Evolutionary conservation across 495 filamentous ascomycete genomes (phyloP), one percentile per base, ranked within the genome.

Genomic region (Durotheca rogersii): DNA sequence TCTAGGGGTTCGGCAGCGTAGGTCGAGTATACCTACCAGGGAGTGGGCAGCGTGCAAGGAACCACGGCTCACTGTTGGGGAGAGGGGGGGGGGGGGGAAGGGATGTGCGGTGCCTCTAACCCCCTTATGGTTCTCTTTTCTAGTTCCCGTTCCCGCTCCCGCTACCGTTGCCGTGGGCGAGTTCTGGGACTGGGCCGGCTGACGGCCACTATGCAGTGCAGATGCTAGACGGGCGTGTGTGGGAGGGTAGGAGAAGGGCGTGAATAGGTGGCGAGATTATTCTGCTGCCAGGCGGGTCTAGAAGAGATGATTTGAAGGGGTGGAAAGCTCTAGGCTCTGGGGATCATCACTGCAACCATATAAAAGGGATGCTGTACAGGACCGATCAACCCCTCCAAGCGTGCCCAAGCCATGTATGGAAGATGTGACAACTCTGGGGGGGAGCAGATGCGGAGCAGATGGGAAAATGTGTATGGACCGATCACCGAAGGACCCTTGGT

Each of bases 381-480:
- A 49, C 31, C 49, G 49, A 50, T 31, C n/a, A 15, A 46, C 50
- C 56, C 56, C 56, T 54, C 50, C 50, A 54, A 47, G 43, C n/a
- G n/a, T n/a, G n/a, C n/a, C n/a, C n/a, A n/a, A n/a, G n/a, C n/a
- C n/a, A n/a, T n/a, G n/a, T n/a, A n/a, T n/a, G n/a, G n/a, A n/a
- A n/a, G n/a, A n/a, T n/a, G 19, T 34, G 20, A 54, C 56, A 50
- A 59, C 56, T 46, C 46, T 56, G 40, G 4, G 23, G 9, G 36
- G 15, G 56, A n/a, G n/a, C n/a, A n/a, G n/a, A n/a, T n/a, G n/a
- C 53, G 49, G 56, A 53, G 50, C 23, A 27, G 33, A 37, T 31
- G 29, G 21, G 41, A 59, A 59, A 59, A 53, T 59, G 50, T 59
- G 50, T 41, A 59, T 59, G 56, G 50, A 48, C 50, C 56, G 56